Base-by-base conservation (phyloP, 805 yeast genomes). In the Brettanomyces naardenensis region DNA sequence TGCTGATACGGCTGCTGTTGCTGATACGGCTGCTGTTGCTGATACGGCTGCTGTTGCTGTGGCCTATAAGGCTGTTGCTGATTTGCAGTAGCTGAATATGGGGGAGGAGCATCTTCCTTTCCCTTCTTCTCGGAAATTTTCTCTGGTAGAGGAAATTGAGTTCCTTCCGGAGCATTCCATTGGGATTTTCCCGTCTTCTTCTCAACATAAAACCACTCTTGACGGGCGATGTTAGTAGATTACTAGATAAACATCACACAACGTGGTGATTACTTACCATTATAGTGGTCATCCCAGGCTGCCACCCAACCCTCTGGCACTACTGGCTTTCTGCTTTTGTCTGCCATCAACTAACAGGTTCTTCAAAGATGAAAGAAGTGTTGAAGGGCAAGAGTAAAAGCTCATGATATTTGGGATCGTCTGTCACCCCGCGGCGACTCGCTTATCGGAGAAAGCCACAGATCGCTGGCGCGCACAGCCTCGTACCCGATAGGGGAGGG, bases 111-210 rank as follows among this genome's bases (percentile, higher is more conserved):
- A 19, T 29, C 19, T 7, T n/a, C 26, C 33, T 15, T 30, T 26
- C 25, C 17, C 19, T 5, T 38, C 19, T 13, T 19, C 32, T 28
- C 14, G 10, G 18, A 10, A 17, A 27, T 19, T 28, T 11, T 17
- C 5, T 5, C 6, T 13, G 29, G 28, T 5, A 9, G 30, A 6
- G 17, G 17, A n/a, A 17, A 4, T 44, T 38, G 6, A 0, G 85
- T 74, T 1, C 81, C 81, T 9, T 43, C 41, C 13, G 96, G 97
- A 11, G 78, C 75, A 37, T 85, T 95, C 97, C 97, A 90, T 58
- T 88, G 96, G 0, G 95, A 85, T 47, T 75, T 65, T 42, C 83
- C 80, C 11, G 85, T 73, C 13, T 67, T 52, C 45, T 83, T 61
- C 49, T 87, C 68, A n/a, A 90, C 95, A 52, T 78, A 90, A 58